phyloP scores from a whole-genome alignment of 1,139 yeast species.

The Sugiyamaella japonica region DNA sequence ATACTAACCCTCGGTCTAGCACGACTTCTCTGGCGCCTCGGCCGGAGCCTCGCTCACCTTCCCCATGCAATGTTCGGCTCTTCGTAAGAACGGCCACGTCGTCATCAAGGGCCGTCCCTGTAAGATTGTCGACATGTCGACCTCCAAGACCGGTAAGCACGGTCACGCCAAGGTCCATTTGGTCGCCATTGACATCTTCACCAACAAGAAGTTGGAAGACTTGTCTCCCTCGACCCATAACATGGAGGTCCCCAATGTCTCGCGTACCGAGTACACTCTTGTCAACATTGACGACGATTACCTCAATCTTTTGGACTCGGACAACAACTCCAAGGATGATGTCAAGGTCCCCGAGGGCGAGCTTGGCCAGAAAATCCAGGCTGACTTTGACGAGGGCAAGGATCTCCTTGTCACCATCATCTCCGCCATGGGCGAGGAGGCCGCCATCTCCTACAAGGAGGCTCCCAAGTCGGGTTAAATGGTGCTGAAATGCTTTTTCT shows the following conservation, averaged over 20 bases:
- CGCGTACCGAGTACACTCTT: conserved; percentile 94
- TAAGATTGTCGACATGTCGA: conserved; percentile 99
- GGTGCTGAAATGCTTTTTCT: not conserved
- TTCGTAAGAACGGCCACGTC: conserved; percentile 99
- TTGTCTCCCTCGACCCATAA: conserved; percentile 99
- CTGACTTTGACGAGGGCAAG: conserved; percentile 96
- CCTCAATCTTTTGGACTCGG: conserved; percentile 94
- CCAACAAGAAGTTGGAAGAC: conserved; percentile 99
- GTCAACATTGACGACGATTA: conserved; percentile 97
- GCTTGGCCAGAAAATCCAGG: conserved; percentile 86
- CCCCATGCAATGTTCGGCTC: conserved; percentile 99
- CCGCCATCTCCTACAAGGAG: conserved; percentile 96
- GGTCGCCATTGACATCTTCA: conserved; percentile 98
- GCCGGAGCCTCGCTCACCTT: conserved; percentile 98
- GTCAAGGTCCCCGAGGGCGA: conserved; percentile 98
- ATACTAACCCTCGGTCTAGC: conserved; percentile 45
- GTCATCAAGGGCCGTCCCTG: conserved; percentile 99
- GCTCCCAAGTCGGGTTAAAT: conserved; percentile 56
- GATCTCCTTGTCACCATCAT: conserved; percentile 93
- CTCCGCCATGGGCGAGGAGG: conserved; percentile 99
- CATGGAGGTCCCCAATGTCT: conserved; percentile 99
- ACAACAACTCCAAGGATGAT: conserved; percentile 99
- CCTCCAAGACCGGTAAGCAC: conserved; percentile 99
- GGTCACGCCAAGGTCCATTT: conserved; percentile 99
- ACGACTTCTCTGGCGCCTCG: conserved; percentile 95